Conservation (phyloP, 306 rosid species). For the Abrus precatorius region DNA sequence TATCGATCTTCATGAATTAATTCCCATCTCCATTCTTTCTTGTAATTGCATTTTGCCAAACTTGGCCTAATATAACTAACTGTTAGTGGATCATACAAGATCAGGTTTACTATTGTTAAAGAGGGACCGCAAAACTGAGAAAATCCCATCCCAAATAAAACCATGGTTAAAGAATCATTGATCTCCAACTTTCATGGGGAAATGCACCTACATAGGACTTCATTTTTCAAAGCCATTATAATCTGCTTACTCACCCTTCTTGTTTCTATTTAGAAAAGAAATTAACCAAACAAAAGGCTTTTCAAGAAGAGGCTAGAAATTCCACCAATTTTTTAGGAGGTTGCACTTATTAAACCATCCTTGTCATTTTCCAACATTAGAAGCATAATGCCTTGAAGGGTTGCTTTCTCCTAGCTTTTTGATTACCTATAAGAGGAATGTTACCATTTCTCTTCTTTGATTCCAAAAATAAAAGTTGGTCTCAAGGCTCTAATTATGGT, state of each 20-base stretch:
- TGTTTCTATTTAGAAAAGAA: slow-evolving; percentile 39
- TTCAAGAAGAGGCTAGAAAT: slow-evolving; percentile 42
- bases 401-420: slow-evolving; percentile 37
- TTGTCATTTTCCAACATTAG: slow-evolving; percentile 19
- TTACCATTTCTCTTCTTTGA: slow-evolving; percentile 19
- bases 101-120: neutral
- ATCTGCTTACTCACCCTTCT: slow-evolving; percentile 49
- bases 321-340: slow-evolving; percentile 50
- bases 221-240: slow-evolving; percentile 40
- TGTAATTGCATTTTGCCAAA: slow-evolving; percentile 13
- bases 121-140: slow-evolving; percentile 28
- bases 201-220: slow-evolving; percentile 39
- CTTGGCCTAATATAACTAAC: slow-evolving; percentile 1
- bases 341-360: slow-evolving; percentile 19
- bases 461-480: neutral
- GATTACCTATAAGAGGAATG: neutral
- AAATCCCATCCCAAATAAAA: slow-evolving; percentile 38
- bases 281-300: slow-evolving; percentile 20
- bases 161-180: slow-evolving; percentile 36
- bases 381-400: slow-evolving; percentile 40
- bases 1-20: neutral
- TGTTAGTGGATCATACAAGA: neutral
- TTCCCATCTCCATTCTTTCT: neutral
- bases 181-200: slow-evolving; percentile 58
- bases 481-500: slow-evolving; percentile 50